Conservation (phyloP, 208 protist species). For the Leishmania turanica region DNA sequence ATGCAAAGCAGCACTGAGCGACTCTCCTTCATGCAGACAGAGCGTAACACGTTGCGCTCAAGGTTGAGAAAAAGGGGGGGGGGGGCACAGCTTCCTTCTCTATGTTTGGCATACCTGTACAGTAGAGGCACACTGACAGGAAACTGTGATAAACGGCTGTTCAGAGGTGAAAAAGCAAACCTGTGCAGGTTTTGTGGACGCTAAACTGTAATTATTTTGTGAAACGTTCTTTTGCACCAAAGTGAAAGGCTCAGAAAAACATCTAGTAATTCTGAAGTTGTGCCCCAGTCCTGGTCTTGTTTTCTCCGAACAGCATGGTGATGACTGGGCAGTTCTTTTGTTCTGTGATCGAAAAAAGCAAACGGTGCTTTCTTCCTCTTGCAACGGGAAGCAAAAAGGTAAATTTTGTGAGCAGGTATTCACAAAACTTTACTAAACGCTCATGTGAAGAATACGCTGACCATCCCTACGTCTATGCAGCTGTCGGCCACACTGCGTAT, state of each 20-base stretch:
- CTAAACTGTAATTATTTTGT: neutral
- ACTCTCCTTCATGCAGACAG: neutral
- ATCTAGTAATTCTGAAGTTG: neutral
- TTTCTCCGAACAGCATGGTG: neutral
- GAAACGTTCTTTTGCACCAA: neutral
- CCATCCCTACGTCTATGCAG: neutral
- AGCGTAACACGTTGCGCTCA: neutral
- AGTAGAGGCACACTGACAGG: neutral
- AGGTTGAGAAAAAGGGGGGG: neutral
- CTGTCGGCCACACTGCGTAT: neutral
- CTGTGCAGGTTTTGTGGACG: neutral
- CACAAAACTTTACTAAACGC: neutral
- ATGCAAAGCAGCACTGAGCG: neutral
- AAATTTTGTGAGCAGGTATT: neutral
- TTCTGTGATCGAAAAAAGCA: neutral
- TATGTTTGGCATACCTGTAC: neutral
- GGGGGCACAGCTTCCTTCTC: neutral
- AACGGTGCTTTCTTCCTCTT: neutral
- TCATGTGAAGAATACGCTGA: neutral
- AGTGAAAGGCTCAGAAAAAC: neutral
- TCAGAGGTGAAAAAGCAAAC: neutral
- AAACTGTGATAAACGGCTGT: neutral
- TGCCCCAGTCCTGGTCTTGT: neutral
- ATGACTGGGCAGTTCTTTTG: neutral
- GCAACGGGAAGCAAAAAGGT: neutral